A percentile compares a stretch with the other conserved stretches of the same genome.
Evolutionary conservation across 2,329 filamentous ascomycete species (phyloP).

Genomic region (Rutstroemia sydowiana): DNA sequence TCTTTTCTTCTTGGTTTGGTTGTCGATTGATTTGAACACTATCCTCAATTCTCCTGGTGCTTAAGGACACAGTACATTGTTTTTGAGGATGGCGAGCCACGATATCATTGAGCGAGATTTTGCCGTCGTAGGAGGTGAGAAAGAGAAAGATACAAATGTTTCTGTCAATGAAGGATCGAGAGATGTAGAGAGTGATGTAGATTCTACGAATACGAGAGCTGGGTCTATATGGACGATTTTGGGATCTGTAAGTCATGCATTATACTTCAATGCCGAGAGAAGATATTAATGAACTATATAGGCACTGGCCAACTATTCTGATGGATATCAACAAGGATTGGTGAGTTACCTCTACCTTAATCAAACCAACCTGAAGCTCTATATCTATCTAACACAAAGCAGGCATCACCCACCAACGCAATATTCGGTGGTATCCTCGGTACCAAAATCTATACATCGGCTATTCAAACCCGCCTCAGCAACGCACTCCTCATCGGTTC

Average conservation of each 20-base stretch:
- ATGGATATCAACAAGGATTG: slow-evolving; percentile 6
- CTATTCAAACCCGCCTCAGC: slow-evolving; percentile 28
- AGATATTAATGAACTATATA: neutral
- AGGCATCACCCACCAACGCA: slow-evolving; percentile 30
- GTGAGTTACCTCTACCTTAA: neutral
- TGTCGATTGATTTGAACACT: neutral
- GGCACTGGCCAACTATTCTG: slow-evolving; percentile 7
- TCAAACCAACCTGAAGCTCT: neutral
- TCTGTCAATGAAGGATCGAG: neutral
- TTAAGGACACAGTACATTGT: neutral
- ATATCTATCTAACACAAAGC: neutral
- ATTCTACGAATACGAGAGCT: neutral
- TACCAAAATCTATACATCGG: slow-evolving; percentile 25
- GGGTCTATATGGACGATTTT: slow-evolving; percentile 8
- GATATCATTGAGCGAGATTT: neutral
- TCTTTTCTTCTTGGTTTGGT: neutral
- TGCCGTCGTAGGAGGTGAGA: neutral
- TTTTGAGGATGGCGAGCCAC: neutral
- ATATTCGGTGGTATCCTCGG: slow-evolving; percentile 29
- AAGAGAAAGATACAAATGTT: neutral
- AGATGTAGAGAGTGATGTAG: slow-evolving; percentile 3
- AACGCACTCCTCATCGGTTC: slow-evolving; percentile 30
- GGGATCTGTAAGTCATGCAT: neutral
- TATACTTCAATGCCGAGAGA: neutral
- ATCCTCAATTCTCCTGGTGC: neutral